These are phyloP conservation scores for Bimuria novae-zelandiae DNA, from an alignment of 2,329 filamentous ascomycete species.

Conservation along the genomic window DNA sequence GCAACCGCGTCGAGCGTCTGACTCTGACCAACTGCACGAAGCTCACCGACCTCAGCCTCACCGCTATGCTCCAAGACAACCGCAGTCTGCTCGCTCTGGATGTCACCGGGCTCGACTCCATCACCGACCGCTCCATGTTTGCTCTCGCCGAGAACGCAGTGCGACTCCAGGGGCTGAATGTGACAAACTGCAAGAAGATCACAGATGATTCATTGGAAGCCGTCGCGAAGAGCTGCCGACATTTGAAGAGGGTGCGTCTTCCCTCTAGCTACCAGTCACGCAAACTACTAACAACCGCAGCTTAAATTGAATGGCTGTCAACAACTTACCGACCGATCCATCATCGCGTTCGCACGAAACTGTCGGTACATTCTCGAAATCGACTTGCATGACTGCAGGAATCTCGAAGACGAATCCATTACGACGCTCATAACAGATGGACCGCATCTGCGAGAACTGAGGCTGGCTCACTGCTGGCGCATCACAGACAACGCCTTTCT, in stretches of 20 bases:
- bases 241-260: conserved; percentile 76
- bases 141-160: conserved; percentile 80
- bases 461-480: conserved; percentile 81
- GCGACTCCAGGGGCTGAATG: conserved; percentile 88
- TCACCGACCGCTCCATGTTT: conserved; percentile 80
- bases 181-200: conserved; percentile 82
- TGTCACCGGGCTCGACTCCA: conserved; percentile 77
- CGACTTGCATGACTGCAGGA: conserved; percentile 83
- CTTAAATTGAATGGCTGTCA: conserved; percentile 92
- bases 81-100: conserved; percentile 84
- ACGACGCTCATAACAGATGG: conserved; percentile 79
- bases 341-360: conserved; percentile 83
- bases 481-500: conserved; percentile 90
- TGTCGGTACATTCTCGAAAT: conserved; percentile 96
- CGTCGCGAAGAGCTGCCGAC: conserved; percentile 80
- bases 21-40: conserved; percentile 88
- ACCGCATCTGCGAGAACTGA: conserved; percentile 84
- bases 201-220: conserved; percentile 83
- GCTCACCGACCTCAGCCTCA: conserved; percentile 82
- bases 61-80: conserved; percentile 78
- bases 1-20: conserved; percentile 88
- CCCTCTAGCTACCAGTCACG: neutral
- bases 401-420: conserved; percentile 81
- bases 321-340: conserved; percentile 81
- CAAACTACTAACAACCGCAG: conserved; percentile 52